These are phyloP conservation scores for Tylopilus plumbeoviolaceoides DNA, from an alignment of 768 basidiomycete genomes.

Conservation along the genomic window DNA sequence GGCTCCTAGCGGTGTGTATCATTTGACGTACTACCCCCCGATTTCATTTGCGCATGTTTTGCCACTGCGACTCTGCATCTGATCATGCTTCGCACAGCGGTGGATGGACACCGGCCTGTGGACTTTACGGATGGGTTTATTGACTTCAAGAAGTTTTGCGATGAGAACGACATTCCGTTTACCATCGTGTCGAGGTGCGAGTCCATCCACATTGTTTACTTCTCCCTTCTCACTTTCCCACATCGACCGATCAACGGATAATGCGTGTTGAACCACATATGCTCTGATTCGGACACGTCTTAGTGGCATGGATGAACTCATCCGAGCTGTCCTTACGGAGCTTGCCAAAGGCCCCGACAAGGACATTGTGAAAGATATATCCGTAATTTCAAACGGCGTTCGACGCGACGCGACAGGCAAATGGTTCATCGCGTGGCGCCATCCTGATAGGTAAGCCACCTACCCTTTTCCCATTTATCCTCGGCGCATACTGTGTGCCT, in stretches of 20 bases:
- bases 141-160: slow-evolving; percentile 83
- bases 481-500: not conserved
- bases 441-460: slow-evolving; percentile 71
- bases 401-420: slow-evolving; percentile 51
- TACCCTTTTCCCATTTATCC: not conserved
- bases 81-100: slow-evolving; percentile 7
- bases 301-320: slow-evolving; percentile 92
- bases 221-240: slow-evolving; percentile 5
- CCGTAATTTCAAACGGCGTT: slow-evolving; percentile 94
- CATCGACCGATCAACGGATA: slow-evolving; percentile 1
- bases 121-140: slow-evolving; percentile 60
- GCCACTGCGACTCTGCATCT: not conserved
- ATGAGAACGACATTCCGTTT: slow-evolving; percentile 73
- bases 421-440: slow-evolving; percentile 85
- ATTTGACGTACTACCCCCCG: not conserved
- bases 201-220: not conserved
- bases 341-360: slow-evolving; percentile 55
- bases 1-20: slow-evolving; percentile 48
- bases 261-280: not conserved
- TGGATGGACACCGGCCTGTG: slow-evolving; percentile 8
- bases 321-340: slow-evolving; percentile 79
- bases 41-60: not conserved
- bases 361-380: slow-evolving; percentile 68
- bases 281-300: slow-evolving; percentile 5
- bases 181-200: slow-evolving; percentile 87